Base-by-base conservation (phyloP, 805 yeast species). In the Lipomyces mesembrius region DNA sequence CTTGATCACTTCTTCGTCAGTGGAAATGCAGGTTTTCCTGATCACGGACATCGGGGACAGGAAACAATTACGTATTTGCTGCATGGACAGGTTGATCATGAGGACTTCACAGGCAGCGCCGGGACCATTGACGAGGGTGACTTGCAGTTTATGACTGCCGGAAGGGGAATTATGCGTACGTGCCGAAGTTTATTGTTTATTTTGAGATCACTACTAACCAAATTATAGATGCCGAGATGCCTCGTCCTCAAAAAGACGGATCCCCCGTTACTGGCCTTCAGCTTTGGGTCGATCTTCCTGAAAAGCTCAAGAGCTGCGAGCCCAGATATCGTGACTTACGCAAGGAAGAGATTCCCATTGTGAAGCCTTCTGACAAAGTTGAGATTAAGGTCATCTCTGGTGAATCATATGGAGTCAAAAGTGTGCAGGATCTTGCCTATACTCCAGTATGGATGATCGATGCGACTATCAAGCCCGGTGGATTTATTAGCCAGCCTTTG, bases 101-200 rank as follows among this genome's bases (percentile, higher is more conserved):
- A 89, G 75, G 97, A 92, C 76, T 91, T 92, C 78, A 90, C 96
- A 1, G 97, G 97, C 0, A 80, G 89, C n/a, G 83, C 84, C 62
- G 97, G 97, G 64, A 82, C 90, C 8, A 79, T 92, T 62, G 82
- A 84, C 68, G 86, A 91, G 7, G 97, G 97, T 65, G 97, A 92
- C 76, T 80, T 92, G 71, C 97, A 92, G 77, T 91, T 92, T 77
- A 92, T 92, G 97, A 92, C 97, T 34, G 97, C 97, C 4, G 97
- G 97, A 67, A 84, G 84, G 73, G 97, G 96, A 60, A 86, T 91
- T 49, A 90, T 90, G 63, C 97, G 91, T 76, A 46, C 11, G 55
- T 43, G 12, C 4, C 43, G 29, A 17, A 5, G 17, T 3, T 35
- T 12, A 27, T 35, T 6, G 5, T 7, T 20, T 34, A 12, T 20